Conservation (phyloP, 2,329 filamentous ascomycete species). For the Calonectria leucothoes region DNA sequence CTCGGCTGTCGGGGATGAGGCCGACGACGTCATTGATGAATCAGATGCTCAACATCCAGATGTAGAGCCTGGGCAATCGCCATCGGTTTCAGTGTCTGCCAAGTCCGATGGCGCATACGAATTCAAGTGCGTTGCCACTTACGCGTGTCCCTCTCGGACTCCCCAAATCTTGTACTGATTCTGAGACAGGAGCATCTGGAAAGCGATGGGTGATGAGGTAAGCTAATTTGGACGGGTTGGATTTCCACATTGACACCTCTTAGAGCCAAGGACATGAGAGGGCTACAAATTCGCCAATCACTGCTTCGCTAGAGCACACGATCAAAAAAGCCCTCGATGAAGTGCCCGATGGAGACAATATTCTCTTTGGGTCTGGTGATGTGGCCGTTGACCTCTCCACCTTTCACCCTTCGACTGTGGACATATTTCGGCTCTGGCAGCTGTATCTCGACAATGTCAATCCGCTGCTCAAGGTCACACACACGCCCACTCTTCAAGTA, state of each 20-base stretch:
- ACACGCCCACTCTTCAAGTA: constrained; percentile 64
- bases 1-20: background rate
- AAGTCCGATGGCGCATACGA: background rate
- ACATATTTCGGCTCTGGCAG: constrained; percentile 67
- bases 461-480: constrained; percentile 69
- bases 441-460: constrained; percentile 69
- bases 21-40: background rate
- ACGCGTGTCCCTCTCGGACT: background rate
- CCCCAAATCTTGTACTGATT: background rate
- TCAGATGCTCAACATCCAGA: background rate
- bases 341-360: constrained; percentile 55
- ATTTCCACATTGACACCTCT: background rate
- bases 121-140: background rate
- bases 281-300: background rate
- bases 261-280: background rate
- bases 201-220: constrained; percentile 3
- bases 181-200: background rate
- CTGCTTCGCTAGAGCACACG: background rate
- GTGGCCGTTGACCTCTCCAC: constrained; percentile 55
- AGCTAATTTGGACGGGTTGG: background rate
- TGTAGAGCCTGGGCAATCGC: background rate
- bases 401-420: constrained; percentile 60
- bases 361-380: constrained; percentile 64
- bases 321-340: constrained; percentile 48
- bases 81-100: background rate